Evolutionary conservation across 805 yeast genomes (phyloP).

Genomic region (Suhomyces vadensis): DNA sequence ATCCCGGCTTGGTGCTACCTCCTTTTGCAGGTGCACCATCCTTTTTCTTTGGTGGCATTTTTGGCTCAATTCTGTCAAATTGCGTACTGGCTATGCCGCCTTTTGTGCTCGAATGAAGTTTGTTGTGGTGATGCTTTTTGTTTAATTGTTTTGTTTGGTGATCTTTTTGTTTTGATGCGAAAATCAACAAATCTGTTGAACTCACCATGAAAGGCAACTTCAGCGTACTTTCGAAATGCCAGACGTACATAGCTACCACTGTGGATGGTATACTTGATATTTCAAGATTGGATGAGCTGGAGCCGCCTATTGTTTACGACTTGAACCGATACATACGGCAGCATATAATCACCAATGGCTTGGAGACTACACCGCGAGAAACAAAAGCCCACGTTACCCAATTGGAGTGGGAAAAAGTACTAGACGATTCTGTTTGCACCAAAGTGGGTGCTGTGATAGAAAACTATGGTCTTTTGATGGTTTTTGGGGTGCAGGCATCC

Average conservation of each 20-base stretch:
- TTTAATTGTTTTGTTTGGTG: background rate
- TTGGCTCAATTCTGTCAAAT: background rate
- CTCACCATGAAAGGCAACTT: background rate
- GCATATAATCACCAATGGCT: background rate
- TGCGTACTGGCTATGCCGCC: too few relatives aligned
- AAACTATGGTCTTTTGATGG: slow-evolving; percentile 19
- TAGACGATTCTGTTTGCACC: slow-evolving; percentile 13
- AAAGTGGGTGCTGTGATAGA: slow-evolving; percentile 34
- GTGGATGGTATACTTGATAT: slow-evolving; percentile 9
- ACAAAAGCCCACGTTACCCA: slow-evolving; percentile 6
- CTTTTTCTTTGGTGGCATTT: slow-evolving; percentile 5
- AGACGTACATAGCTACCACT: slow-evolving; percentile 20
- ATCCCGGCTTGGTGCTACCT: too few relatives aligned
- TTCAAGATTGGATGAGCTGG: background rate
- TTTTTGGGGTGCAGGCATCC: slow-evolving; percentile 23
- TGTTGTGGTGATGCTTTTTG: background rate
- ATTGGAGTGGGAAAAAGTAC: slow-evolving; percentile 26
- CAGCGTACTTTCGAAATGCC: slow-evolving; percentile 20
- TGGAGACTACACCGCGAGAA: background rate
- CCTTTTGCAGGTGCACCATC: too few relatives aligned
- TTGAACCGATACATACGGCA: background rate
- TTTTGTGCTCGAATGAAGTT: background rate
- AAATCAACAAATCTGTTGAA: background rate
- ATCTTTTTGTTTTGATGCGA: slow-evolving; percentile 6
- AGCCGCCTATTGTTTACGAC: background rate